These are phyloP conservation scores for Suillus cothurnatus DNA, from an alignment of 768 basidiomycete species.

Conservation along the genomic window DNA sequence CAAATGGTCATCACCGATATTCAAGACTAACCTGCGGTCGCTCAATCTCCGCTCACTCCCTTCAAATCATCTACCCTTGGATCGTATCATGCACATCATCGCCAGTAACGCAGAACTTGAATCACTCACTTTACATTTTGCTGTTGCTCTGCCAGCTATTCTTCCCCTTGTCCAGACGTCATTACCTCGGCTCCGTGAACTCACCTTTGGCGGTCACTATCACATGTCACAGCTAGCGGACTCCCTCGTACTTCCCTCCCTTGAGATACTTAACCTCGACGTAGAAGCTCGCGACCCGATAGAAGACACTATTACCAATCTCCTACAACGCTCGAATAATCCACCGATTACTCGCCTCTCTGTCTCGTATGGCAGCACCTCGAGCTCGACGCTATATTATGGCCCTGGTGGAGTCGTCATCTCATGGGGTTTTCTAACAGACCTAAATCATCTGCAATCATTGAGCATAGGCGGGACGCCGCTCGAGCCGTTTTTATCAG, in stretches of 20 bases:
- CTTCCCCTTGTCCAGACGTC: conserved; percentile 59
- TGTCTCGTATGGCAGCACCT: conserved; percentile 55
- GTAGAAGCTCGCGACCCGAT: conserved; percentile 76
- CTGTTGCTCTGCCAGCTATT: conserved; percentile 59
- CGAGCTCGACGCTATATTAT: conserved; percentile 53
- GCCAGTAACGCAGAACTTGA: conserved; percentile 58
- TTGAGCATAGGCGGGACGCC: conserved; percentile 67
- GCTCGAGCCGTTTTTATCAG: conserved; percentile 61
- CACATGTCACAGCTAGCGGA: conserved; percentile 64
- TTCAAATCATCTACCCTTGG: conserved; percentile 61
- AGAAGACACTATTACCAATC: conserved; percentile 66
- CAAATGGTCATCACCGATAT: conserved; percentile 76
- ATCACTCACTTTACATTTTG: conserved; percentile 61
- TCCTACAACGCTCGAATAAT: conserved; percentile 60
- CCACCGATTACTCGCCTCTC: conserved; percentile 62
- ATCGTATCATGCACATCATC: conserved; percentile 69
- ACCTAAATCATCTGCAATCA: conserved; percentile 57
- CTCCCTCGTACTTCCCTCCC: conserved; percentile 55
- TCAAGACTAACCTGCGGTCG: conserved; percentile 56
- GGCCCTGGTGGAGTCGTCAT: conserved; percentile 58
- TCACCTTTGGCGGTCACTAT: conserved; percentile 69
- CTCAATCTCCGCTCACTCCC: conserved; percentile 70
- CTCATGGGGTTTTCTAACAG: conserved; percentile 67
- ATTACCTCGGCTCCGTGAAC: conserved; percentile 53
- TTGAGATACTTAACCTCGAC: conserved; percentile 65